Conservation (phyloP, 176 grass and related monocot species). For the Juncus inflexus region DNA sequence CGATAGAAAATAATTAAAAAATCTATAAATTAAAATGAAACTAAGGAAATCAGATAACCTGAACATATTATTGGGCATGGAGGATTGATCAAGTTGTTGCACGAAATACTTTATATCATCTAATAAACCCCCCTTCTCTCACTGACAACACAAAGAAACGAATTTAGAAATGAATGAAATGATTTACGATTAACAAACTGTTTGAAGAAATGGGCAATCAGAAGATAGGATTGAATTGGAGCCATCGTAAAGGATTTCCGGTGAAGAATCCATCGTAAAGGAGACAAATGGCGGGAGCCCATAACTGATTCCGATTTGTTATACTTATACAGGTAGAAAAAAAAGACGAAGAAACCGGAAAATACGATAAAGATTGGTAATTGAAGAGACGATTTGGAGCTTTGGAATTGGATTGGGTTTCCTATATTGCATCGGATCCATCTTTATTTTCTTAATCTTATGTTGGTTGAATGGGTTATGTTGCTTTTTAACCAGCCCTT, state of each 20-base stretch:
- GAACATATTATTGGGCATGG: constrained; percentile 74
- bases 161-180: too few species aligned
- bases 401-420: too few species aligned
- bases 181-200: too few species aligned
- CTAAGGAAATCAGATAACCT: constrained; percentile 24
- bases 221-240: background rate
- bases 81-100: constrained; percentile 74
- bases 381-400: too few species aligned
- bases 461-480: too few species aligned
- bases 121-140: constrained; percentile 75
- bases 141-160: constrained; percentile 37
- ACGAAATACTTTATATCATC: constrained; percentile 99
- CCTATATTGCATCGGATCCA: too few species aligned
- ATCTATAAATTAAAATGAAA: background rate
- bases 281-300: constrained; percentile 21
- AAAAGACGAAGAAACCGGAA: background rate
- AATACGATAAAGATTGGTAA: too few species aligned
- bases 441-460: too few species aligned
- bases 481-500: too few species aligned
- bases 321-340: background rate
- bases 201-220: background rate
- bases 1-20: background rate
- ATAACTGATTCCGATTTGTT: constrained; percentile 8
- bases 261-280: constrained; percentile 47
- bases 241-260: constrained; percentile 25